Evolutionary conservation across 441 rosid genomes (phyloP), one percentile per base, ranked within the genome.

Genomic region (Populus hybrid): DNA sequence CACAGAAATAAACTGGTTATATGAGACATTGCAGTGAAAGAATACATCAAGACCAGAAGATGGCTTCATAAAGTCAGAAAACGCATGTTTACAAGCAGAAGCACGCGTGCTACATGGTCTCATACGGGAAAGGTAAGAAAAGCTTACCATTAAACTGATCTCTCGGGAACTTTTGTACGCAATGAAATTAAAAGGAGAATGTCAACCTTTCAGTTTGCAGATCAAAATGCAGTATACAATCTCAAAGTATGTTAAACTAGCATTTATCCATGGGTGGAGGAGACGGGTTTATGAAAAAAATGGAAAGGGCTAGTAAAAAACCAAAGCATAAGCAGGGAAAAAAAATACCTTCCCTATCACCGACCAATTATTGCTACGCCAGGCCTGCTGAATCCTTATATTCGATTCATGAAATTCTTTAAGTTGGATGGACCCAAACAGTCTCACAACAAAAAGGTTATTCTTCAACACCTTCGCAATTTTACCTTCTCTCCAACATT

Each of bases 401-500:
- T 82, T 72, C 53, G 86, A 76, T 66, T 68, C 79, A 64, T 78
- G 77, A 71, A 83, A 84, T 74, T 82, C 86, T 77, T 71, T 81
- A 20, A 84, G 84, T 61, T 77, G 82, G 56, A 82, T 79, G 61
- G 86, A 81, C 24, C 87, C 87, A 42, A 84, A 81, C 66, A 86
- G 79, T 77, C 78, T 79, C 21, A n/a, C n/a, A n/a, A n/a, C n/a
- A n/a, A n/a, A n/a, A n/a, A n/a, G n/a, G n/a, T n/a, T n/a, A n/a
- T n/a, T 79, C 68, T 63, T 75, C 53, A 82, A 61, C 66, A 69
- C 86, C 74, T 81, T 81, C 1, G 59, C 82, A 64, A 86, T 72
- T 80, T 82, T 84, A 59, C 84, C 87, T 38, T 75, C 83, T 73
- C 82, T 84, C 89, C 86, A 86, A 71, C 80, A 80, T 3, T 50